These are phyloP conservation scores for Zopfia rhizophila DNA, from an alignment of 2,329 filamentous ascomycete species.

Conservation along the genomic window DNA sequence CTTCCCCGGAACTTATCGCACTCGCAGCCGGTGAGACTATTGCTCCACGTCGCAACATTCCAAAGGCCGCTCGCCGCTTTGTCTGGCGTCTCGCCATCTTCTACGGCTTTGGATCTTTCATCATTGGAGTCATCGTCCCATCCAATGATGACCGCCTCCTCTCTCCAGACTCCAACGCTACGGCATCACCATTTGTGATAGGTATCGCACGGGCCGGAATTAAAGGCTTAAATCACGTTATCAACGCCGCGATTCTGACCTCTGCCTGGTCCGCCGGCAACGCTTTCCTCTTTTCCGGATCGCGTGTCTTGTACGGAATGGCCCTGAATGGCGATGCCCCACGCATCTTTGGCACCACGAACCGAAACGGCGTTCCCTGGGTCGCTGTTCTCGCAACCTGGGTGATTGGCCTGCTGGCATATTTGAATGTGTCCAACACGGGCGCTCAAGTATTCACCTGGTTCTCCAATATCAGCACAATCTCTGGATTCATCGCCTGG, in stretches of 20 bases:
- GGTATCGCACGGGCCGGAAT: slow-evolving; percentile 76
- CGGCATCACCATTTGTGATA: slow-evolving; percentile 65
- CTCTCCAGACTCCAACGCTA: slow-evolving; percentile 42
- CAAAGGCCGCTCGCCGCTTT: slow-evolving; percentile 63
- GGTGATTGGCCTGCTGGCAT: slow-evolving; percentile 59
- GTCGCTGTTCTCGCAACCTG: slow-evolving; percentile 50
- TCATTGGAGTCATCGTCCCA: slow-evolving; percentile 70
- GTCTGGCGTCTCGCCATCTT: slow-evolving; percentile 66
- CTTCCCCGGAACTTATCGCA: slow-evolving; percentile 47
- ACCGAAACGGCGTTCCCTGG: slow-evolving; percentile 55
- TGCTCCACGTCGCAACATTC: slow-evolving; percentile 56
- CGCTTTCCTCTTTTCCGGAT: slow-evolving; percentile 68
- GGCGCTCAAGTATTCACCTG: slow-evolving; percentile 68
- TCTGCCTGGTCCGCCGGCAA: slow-evolving; percentile 78
- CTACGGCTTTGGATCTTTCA: slow-evolving; percentile 63
- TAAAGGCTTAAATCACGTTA: slow-evolving; percentile 72
- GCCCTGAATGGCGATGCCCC: slow-evolving; percentile 64
- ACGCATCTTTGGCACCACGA: slow-evolving; percentile 60
- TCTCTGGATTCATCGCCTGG: slow-evolving; percentile 66
- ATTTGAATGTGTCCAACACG: slow-evolving; percentile 60
- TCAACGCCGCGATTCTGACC: slow-evolving; percentile 80
- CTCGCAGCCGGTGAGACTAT: slow-evolving; percentile 47
- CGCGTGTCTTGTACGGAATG: slow-evolving; percentile 61
- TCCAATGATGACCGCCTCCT: slow-evolving; percentile 62
- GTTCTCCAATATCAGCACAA: slow-evolving; percentile 76